A percentile compares a stretch with the other conserved stretches of the same genome.
Conservation (phyloP, 129 eudicot species). For the Arctium lappa region DNA sequence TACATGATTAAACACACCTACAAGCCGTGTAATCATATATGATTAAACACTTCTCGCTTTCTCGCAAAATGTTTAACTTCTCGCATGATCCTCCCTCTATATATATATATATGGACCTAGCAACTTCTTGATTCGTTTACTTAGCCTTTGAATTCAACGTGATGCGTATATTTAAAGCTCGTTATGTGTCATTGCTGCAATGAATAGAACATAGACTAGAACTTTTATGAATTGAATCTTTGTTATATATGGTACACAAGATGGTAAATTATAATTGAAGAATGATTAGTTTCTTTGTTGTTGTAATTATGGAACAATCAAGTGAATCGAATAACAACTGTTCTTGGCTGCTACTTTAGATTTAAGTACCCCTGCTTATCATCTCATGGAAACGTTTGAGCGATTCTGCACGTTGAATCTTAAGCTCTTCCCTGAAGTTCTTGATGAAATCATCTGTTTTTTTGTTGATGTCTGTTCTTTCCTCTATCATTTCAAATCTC, state of each 20-base stretch:
- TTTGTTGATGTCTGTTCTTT: constrained; percentile 34
- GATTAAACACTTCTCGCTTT: no score
- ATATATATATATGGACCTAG: background rate
- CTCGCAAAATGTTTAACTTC: no score
- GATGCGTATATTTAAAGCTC: background rate
- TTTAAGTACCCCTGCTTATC: constrained; percentile 29
- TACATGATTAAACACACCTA: no score
- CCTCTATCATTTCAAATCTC: constrained; percentile 26
- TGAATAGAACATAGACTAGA: background rate
- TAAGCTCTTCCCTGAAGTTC: constrained; percentile 47
- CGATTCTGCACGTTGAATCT: constrained; percentile 48
- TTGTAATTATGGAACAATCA: background rate
- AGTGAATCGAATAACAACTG: background rate
- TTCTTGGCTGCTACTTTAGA: background rate
- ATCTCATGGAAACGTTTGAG: constrained; percentile 40
- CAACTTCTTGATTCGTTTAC: background rate
- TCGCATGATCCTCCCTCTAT: no score
- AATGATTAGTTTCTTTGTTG: background rate
- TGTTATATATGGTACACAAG: background rate
- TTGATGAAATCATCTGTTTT: constrained; percentile 57
- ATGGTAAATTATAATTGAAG: background rate
- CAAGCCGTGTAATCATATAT: no score
- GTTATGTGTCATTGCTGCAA: background rate
- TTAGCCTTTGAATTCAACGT: background rate
- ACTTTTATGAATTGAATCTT: background rate